A percentile compares a stretch with the other conserved stretches of the same genome.
These are phyloP conservation scores for Cardamine chenopodiifolia DNA, from an alignment of 345 rosid genomes.

Conservation along the genomic window DNA sequence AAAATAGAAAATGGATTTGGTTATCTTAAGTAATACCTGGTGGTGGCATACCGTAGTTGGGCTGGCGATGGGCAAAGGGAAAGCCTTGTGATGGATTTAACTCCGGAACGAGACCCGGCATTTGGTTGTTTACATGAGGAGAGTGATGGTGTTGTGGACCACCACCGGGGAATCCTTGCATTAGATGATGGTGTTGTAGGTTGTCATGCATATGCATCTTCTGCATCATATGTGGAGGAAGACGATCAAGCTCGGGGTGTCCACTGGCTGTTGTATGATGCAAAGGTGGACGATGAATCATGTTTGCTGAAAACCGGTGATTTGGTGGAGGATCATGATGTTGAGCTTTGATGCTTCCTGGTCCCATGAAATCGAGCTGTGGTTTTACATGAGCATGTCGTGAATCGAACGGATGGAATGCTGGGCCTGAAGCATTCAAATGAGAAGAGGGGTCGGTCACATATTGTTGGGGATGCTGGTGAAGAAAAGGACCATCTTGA, in stretches of 20 bases:
- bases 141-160: constrained; percentile 46
- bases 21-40: constrained; percentile 41
- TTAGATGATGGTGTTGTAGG: constrained; percentile 59
- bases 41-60: constrained; percentile 60
- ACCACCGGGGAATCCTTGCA: constrained; percentile 61
- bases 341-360: constrained; percentile 50
- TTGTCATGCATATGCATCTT: constrained; percentile 69
- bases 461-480: constrained; percentile 54
- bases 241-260: constrained; percentile 62
- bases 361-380: constrained; percentile 61
- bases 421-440: constrained; percentile 58
- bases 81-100: constrained; percentile 62
- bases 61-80: constrained; percentile 61
- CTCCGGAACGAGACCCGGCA: constrained; percentile 59
- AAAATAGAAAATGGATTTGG: neutral
- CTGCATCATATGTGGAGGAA: constrained; percentile 59
- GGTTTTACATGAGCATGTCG: constrained; percentile 60
- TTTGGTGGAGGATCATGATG: constrained; percentile 56
- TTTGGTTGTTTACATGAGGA: constrained; percentile 62
- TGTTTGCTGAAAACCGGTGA: constrained; percentile 59
- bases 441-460: constrained; percentile 54
- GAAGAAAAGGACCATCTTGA: constrained; percentile 58
- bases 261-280: constrained; percentile 55
- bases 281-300: constrained; percentile 68
- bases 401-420: constrained; percentile 61